Percentiles rank a stretch among this genome's conserved stretches.
phyloP scores from a whole-genome alignment of 371 early-diverging fungal species.

The Synchytrium microbalum region DNA sequence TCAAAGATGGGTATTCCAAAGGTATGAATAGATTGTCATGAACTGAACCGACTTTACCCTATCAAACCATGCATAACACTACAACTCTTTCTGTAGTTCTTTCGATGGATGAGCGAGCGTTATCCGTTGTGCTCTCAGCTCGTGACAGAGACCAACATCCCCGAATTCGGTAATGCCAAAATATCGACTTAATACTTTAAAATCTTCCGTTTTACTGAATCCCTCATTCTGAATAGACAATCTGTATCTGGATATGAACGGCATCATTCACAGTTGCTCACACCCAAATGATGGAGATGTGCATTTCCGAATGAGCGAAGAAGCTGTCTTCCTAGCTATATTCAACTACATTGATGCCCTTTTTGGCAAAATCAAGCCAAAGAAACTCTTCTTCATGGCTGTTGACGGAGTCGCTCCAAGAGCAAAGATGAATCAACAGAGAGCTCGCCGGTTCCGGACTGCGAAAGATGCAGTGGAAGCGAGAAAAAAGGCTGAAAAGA shows the following conservation, averaged over 20 bases:
- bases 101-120: slow-evolving; percentile 90
- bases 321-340: slow-evolving; percentile 46
- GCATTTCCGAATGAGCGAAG: slow-evolving; percentile 42
- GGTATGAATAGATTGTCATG: background rate
- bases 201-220: background rate
- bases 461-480: slow-evolving; percentile 78
- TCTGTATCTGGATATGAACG: slow-evolving; percentile 68
- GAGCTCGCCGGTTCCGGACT: slow-evolving; percentile 91
- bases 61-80: background rate
- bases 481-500: slow-evolving; percentile 46
- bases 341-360: slow-evolving; percentile 53
- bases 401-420: slow-evolving; percentile 94
- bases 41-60: background rate
- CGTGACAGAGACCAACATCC: slow-evolving; percentile 76
- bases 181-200: background rate
- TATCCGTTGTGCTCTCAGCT: slow-evolving; percentile 91
- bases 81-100: slow-evolving; percentile 47
- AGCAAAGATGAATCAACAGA: slow-evolving; percentile 99
- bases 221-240: slow-evolving; percentile 32
- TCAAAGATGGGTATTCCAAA: slow-evolving; percentile 9
- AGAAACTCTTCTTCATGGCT: slow-evolving; percentile 54
- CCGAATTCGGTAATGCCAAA: slow-evolving; percentile 80
- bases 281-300: slow-evolving; percentile 46
- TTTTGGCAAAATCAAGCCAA: slow-evolving; percentile 43
- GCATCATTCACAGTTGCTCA: slow-evolving; percentile 62